Percentiles rank a stretch among this genome's conserved stretches.
phyloP scores from a whole-genome alignment of 2,329 filamentous ascomycete genomes.

The Verticillium klebahnii region DNA sequence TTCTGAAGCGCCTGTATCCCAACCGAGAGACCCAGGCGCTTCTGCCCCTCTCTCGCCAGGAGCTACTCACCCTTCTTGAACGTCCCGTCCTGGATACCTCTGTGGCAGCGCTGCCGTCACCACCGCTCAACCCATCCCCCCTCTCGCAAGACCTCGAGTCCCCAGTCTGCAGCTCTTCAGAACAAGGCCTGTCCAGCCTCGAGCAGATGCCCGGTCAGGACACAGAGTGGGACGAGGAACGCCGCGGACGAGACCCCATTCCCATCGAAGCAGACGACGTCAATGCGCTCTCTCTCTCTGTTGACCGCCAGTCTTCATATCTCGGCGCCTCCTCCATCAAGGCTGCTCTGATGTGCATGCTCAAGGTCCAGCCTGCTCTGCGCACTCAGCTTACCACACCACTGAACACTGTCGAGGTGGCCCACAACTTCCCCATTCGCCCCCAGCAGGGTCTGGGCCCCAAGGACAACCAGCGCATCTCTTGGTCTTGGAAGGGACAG shows the following conservation, averaged over 20 bases:
- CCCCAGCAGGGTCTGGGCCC: slow-evolving; percentile 36
- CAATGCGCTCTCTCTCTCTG: slow-evolving; percentile 53
- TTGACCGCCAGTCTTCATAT: slow-evolving; percentile 60
- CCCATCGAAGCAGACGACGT: slow-evolving; percentile 59
- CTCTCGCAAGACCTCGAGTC: slow-evolving; percentile 43
- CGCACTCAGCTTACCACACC: slow-evolving; percentile 39
- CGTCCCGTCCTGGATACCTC: slow-evolving; percentile 35
- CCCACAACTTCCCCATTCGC: slow-evolving; percentile 38
- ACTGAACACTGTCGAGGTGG: slow-evolving; percentile 41
- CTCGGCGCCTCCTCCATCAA: slow-evolving; percentile 72
- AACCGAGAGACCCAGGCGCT: slow-evolving; percentile 47
- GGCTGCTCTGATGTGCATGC: slow-evolving; percentile 68
- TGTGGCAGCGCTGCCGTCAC: slow-evolving; percentile 42
- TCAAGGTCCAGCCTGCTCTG: slow-evolving; percentile 47
- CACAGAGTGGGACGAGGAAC: slow-evolving; percentile 63
- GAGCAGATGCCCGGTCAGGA: slow-evolving; percentile 66
- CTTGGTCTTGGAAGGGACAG: slow-evolving; percentile 61
- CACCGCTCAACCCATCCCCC: slow-evolving; percentile 46
- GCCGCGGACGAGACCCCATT: slow-evolving; percentile 47
- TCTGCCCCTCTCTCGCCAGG: slow-evolving; percentile 51
- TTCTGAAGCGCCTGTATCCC: slow-evolving; percentile 60
- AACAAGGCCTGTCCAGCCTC: slow-evolving; percentile 46
- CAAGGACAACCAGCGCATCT: slow-evolving; percentile 44
- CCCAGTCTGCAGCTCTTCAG: slow-evolving; percentile 36
- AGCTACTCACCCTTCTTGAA: slow-evolving; percentile 54